Evolutionary conservation across 2,329 filamentous ascomycete species (phyloP).

Genomic region (Aspergillus luchuensis): DNA sequence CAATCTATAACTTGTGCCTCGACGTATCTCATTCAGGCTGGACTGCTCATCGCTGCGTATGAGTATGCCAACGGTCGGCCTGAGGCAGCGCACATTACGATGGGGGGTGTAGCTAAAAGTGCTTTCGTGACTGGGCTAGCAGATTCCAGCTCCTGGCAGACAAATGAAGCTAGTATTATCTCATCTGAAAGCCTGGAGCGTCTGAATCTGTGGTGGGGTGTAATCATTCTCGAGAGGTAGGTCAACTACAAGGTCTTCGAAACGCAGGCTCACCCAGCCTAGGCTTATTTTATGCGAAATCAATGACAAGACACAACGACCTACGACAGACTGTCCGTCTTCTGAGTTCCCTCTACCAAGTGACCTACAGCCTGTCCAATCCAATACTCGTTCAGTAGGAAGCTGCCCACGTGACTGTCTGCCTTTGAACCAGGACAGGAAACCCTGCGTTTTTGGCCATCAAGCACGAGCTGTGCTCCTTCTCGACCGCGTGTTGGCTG

Average conservation of each 20-base stretch:
- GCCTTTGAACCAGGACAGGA: not conserved
- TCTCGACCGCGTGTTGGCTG: not conserved
- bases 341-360: not conserved
- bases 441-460: not conserved
- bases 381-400: not conserved
- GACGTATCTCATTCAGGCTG: not conserved
- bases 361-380: not conserved
- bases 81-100: not conserved
- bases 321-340: not conserved
- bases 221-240: not conserved
- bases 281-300: not conserved
- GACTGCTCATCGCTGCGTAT: not conserved
- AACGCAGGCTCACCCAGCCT: not conserved
- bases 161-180: not conserved
- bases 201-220: not conserved
- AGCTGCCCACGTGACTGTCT: not conserved
- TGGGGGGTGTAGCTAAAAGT: not conserved
- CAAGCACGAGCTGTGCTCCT: not conserved
- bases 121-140: not conserved
- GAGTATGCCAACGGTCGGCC: conserved; percentile 1
- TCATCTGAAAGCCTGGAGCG: not conserved
- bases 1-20: not conserved
- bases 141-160: not conserved
- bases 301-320: not conserved
- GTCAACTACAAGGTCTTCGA: not conserved